These are phyloP conservation scores for Myriosclerotinia duriaeana DNA, from an alignment of 2,329 filamentous ascomycete species.

Conservation along the genomic window DNA sequence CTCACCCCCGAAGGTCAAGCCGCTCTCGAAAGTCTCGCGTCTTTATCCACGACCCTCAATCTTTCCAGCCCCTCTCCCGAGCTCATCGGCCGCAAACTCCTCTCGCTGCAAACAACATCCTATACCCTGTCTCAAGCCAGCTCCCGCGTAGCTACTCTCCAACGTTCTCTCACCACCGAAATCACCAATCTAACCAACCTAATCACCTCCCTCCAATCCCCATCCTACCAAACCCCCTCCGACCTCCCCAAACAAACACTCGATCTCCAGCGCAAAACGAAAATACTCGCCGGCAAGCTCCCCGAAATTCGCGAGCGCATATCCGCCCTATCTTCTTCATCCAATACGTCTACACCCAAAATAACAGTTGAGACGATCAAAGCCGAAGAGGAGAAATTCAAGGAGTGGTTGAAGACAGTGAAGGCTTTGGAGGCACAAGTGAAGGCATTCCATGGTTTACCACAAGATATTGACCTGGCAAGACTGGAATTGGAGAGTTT, in stretches of 20 bases:
- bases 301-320: conserved; percentile 64
- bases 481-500: conserved; percentile 68
- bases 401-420: conserved; percentile 57
- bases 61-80: conserved; percentile 47
- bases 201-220: conserved; percentile 46
- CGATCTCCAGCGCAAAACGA: conserved; percentile 69
- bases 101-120: conserved; percentile 55
- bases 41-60: conserved; percentile 49
- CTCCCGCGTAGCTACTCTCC: conserved; percentile 56
- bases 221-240: conserved; percentile 54
- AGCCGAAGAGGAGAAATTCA: conserved; percentile 57
- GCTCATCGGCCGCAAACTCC: conserved; percentile 52
- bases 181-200: conserved; percentile 45
- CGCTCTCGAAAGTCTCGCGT: conserved; percentile 59
- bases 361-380: conserved; percentile 59
- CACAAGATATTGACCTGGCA: conserved; percentile 68
- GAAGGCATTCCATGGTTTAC: conserved; percentile 67
- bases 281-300: conserved; percentile 63
- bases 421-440: conserved; percentile 62
- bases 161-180: conserved; percentile 55
- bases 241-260: conserved; percentile 68
- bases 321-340: conserved; percentile 41
- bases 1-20: conserved; percentile 55
- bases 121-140: conserved; percentile 56
- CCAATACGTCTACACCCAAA: conserved; percentile 26